phyloP scores from a whole-genome alignment of 768 basidiomycete genomes.

The Tricholoma flavovirens region DNA sequence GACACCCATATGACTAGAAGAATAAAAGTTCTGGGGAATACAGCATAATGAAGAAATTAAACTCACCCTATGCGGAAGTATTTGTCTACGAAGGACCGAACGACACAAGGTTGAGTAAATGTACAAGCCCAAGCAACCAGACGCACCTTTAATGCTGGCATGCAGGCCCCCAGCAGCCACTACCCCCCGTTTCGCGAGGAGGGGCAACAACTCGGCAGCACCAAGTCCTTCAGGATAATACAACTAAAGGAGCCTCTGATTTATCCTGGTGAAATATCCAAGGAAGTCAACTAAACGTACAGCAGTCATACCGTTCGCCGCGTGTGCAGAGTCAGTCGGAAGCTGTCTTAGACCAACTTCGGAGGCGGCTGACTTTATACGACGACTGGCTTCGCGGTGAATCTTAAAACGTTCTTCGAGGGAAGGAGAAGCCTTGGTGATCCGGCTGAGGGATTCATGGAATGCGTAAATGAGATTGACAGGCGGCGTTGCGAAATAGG shows the following conservation, averaged over 20 bases:
- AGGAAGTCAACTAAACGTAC: constrained; percentile 29
- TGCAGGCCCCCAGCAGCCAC: constrained; percentile 89
- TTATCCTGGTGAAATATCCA: not conserved
- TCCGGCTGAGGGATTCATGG: constrained; percentile 69
- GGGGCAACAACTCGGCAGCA: constrained; percentile 71
- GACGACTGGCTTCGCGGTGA: constrained; percentile 64
- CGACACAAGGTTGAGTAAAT: not conserved
- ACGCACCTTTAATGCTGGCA: constrained; percentile 70
- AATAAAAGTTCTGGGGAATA: constrained; percentile 1
- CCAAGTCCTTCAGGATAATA: constrained; percentile 82
- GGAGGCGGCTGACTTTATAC: constrained; percentile 61
- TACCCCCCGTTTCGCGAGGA: constrained; percentile 64
- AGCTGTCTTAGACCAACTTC: constrained; percentile 72
- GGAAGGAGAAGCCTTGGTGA: constrained; percentile 57
- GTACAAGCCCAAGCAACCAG: not conserved
- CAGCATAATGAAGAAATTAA: constrained; percentile 16
- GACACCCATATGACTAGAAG: constrained; percentile 78
- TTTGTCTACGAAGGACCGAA: constrained; percentile 42
- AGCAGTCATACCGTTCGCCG: constrained; percentile 96
- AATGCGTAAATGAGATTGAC: constrained; percentile 94
- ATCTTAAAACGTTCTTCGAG: constrained; percentile 73
- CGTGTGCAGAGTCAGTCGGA: constrained; percentile 50
- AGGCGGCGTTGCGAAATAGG: constrained; percentile 94
- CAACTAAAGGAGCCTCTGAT: constrained; percentile 33
- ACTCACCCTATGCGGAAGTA: constrained; percentile 85